Percentiles rank a stretch among this genome's conserved stretches.
These are phyloP conservation scores for Kurtzmaniella fragi DNA, from an alignment of 805 yeast genomes.

Conservation along the genomic window DNA sequence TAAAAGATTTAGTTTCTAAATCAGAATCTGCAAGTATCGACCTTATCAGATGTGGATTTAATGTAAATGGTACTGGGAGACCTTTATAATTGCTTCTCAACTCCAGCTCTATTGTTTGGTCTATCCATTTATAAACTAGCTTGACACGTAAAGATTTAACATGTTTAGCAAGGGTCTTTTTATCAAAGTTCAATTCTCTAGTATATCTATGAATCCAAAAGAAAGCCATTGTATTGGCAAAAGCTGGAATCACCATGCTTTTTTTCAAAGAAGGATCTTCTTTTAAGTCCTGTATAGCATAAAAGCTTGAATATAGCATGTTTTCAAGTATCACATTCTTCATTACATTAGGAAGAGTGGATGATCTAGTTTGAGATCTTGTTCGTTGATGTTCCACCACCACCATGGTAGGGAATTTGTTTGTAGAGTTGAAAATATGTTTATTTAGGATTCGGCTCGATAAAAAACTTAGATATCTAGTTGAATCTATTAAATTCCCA, in stretches of 20 bases:
- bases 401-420: conserved; percentile 17
- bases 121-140: conserved; percentile 2
- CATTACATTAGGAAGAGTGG: conserved; percentile 35
- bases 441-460: conserved; percentile 12
- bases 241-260: conserved; percentile 28
- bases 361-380: conserved; percentile 25
- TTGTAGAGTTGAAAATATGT: conserved; percentile 12
- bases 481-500: conserved; percentile 4
- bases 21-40: conserved; percentile 1
- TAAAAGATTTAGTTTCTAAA: conserved; percentile 1
- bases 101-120: neutral
- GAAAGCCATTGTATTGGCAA: conserved; percentile 30
- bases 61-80: neutral
- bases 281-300: conserved; percentile 12
- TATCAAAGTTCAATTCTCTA: conserved; percentile 8
- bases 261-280: conserved; percentile 6
- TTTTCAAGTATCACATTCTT: conserved; percentile 34
- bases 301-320: conserved; percentile 26
- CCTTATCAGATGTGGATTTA: conserved; percentile 1
- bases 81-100: neutral
- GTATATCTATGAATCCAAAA: conserved; percentile 35
- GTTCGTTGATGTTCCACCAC: conserved; percentile 38
- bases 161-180: neutral
- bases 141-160: conserved; percentile 1
- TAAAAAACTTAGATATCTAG: conserved; percentile 9